A percentile compares a stretch with the other conserved stretches of the same genome.
Conservation (phyloP, 2,329 filamentous ascomycete species). For the Botrytis hyacinthi region DNA sequence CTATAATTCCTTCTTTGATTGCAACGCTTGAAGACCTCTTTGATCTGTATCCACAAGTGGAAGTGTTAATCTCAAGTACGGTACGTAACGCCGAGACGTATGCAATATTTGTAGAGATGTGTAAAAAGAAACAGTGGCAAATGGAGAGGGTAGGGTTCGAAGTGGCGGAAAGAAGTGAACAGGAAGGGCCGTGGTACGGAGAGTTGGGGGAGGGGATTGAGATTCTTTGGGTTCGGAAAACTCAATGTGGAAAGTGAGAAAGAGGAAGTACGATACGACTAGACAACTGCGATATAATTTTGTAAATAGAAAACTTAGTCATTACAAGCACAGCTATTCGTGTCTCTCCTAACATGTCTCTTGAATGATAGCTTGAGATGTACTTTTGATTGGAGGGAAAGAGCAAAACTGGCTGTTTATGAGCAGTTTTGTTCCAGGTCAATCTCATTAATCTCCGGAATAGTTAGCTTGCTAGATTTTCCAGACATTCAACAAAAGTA, state of each 20-base stretch:
- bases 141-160: conserved; percentile 47
- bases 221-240: conserved; percentile 14
- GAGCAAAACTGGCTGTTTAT: neutral
- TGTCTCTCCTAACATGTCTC: neutral
- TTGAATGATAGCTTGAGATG: neutral
- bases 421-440: neutral
- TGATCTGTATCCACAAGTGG: conserved; percentile 51
- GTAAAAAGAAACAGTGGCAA: conserved; percentile 43
- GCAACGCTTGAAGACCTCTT: conserved; percentile 64
- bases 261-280: too few species aligned
- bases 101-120: conserved; percentile 59
- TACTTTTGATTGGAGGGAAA: neutral
- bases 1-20: conserved; percentile 61
- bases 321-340: neutral
- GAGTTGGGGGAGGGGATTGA: conserved; percentile 13
- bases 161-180: conserved; percentile 42
- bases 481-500: neutral
- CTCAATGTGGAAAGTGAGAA: neutral
- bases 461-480: too few species aligned
- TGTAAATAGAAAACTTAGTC: neutral
- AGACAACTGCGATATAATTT: neutral
- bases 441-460: neutral
- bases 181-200: conserved; percentile 63
- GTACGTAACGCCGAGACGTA: conserved; percentile 71
- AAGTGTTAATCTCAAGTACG: conserved; percentile 67